Evolutionary conservation across 2,329 filamentous ascomycete genomes (phyloP), one percentile per base, ranked within the genome.

Genomic region (Hirsutella thompsonii): DNA sequence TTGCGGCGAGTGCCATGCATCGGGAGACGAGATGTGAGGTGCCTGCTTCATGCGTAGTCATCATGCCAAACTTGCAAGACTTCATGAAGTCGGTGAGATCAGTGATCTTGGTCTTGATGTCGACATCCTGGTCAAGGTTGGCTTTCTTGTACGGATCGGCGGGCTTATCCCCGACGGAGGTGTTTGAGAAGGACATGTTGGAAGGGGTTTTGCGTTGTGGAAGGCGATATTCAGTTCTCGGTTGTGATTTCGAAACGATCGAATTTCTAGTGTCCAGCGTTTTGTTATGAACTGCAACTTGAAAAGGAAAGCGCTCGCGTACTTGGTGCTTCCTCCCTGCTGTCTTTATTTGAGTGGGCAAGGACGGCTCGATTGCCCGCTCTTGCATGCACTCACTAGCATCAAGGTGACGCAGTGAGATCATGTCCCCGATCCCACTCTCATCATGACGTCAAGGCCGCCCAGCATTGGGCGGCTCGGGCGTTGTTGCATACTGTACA

Each of bases 1-100:
- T 83, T 13, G 76, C 85, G 14, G 85, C 84, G 13, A 94, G 60
- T 5, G 84, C 84, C 88, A 94, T 94, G 59, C 81, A 86, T 48
- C 88, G 72, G n/a, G 82, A 89, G 4, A 82, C 79, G 13, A 94
- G 67, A 38, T 79, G 69, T 11, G 80, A 81, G 0, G 70, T 74
- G 29, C 71, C 67, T 2, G 72, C 67, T 38, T 81, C 78, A 38
- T 79, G 72, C 19, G 88, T 93, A 8, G 87, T 92, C 77, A 94
- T 79, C 81, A 94, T 85, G 60, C 83, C 84, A 57, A 87, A 93
- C 64, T 93, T 94, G 67, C 72, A 74, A 46, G 71, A 69, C 30
- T 74, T 70, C 55, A 85, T 74, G 60, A 94, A 94, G 13, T 68
- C 64, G 52, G 71, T 67, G 32, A 94, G 72, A 44, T 83, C 84